phyloP scores from a whole-genome alignment of 139 green algal species.

The Micromonas commoda region DNA sequence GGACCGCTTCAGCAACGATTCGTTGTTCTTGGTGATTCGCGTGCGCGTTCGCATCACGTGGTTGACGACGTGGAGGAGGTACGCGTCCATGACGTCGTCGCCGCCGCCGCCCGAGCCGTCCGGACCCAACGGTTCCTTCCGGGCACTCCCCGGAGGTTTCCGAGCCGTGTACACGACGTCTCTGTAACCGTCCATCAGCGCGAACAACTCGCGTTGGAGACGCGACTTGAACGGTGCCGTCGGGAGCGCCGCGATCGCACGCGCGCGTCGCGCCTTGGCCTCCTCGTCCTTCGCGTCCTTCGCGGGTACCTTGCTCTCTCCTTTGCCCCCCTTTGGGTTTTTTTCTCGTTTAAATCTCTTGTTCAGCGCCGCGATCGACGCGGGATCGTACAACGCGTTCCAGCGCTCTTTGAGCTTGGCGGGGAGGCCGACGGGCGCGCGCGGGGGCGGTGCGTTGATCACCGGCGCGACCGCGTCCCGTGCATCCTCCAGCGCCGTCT shows the following conservation, averaged over 20 bases:
- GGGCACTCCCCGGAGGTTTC: not conserved
- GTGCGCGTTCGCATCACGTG: slow-evolving; percentile 72
- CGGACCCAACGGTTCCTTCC: not conserved
- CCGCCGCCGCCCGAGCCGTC: slow-evolving; percentile 29
- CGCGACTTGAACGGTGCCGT: not conserved
- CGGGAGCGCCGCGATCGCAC: too few species aligned
- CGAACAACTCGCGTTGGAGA: not conserved
- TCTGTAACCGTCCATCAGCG: not conserved
- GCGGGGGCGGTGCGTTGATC: not conserved
- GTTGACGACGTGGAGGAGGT: slow-evolving; percentile 73
- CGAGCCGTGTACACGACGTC: slow-evolving; percentile 1
- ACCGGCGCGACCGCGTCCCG: not conserved
- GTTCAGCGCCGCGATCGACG: not conserved
- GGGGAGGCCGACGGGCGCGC: not conserved
- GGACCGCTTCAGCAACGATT: slow-evolving; percentile 33
- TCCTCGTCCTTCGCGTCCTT: not conserved
- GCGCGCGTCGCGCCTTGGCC: not conserved
- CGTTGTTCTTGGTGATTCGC: slow-evolving; percentile 79
- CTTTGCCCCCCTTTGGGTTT: not conserved
- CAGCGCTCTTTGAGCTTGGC: not conserved
- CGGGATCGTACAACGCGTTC: not conserved
- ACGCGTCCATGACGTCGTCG: slow-evolving; percentile 50
- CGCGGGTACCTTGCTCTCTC: not conserved
- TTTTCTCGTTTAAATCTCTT: too few species aligned
- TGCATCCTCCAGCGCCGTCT: not conserved